Percentiles rank a stretch among this genome's conserved stretches.
These are phyloP conservation scores for Roridomyces roridus DNA, from an alignment of 768 basidiomycete genomes.

Conservation along the genomic window DNA sequence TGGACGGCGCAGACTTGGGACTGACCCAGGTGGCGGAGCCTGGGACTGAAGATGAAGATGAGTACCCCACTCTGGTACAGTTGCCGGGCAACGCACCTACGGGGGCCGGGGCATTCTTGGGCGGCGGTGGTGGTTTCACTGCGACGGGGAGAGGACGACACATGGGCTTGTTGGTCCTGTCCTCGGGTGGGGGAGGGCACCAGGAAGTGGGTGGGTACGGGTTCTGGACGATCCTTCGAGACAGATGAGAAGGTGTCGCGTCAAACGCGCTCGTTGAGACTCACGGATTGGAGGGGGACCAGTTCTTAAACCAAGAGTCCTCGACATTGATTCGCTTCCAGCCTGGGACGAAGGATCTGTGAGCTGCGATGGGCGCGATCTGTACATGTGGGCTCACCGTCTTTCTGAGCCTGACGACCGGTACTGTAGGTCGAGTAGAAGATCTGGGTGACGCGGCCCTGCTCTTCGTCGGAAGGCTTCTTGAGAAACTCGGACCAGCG, in stretches of 20 bases:
- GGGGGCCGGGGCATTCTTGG: conserved; percentile 25
- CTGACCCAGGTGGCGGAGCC: conserved; percentile 44
- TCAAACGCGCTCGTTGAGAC: too few species aligned
- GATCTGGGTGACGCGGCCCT: conserved; percentile 41
- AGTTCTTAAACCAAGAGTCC: conserved; percentile 48
- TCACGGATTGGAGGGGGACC: conserved; percentile 41
- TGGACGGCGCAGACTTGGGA: conserved; percentile 24
- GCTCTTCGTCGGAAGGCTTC: conserved; percentile 45
- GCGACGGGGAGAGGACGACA: conserved; percentile 50
- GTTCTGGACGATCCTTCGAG: conserved; percentile 32
- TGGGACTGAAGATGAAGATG: conserved; percentile 34
- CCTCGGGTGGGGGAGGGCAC: conserved; percentile 48
- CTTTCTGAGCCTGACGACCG: conserved; percentile 53
- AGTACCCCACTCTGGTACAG: not conserved
- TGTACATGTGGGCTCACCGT: conserved; percentile 41
- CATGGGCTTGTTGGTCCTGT: conserved; percentile 48
- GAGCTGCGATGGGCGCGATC: not conserved
- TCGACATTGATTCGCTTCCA: conserved; percentile 57
- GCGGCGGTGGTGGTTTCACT: conserved; percentile 38
- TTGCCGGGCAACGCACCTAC: conserved; percentile 28
- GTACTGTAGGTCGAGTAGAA: conserved; percentile 50
- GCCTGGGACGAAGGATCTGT: conserved; percentile 35
- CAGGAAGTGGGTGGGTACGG: conserved; percentile 50
- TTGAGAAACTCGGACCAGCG: conserved; percentile 53
- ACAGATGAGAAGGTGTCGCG: not conserved